Conservation (phyloP, 371 early-diverging fungal species). For the Mucor circinelloides region DNA sequence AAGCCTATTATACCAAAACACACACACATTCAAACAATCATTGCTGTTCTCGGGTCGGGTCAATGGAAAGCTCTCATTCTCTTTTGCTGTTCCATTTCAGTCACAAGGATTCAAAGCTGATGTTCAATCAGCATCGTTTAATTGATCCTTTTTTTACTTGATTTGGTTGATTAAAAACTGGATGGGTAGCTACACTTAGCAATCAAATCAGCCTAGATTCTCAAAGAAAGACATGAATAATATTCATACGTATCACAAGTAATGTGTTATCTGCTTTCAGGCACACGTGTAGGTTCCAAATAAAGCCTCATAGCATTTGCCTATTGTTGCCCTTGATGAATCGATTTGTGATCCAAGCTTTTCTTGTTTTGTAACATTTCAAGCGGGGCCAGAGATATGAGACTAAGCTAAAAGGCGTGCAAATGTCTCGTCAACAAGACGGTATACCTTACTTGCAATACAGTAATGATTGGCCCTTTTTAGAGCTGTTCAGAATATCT, state of each 20-base stretch:
- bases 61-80: not conserved
- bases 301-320: not conserved
- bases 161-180: not conserved
- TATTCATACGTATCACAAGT: not conserved
- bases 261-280: not conserved
- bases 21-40: not conserved
- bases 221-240: not conserved
- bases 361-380: not conserved
- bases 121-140: not conserved
- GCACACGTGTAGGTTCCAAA: not conserved
- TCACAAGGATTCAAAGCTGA: not conserved
- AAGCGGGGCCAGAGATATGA: not conserved
- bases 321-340: not conserved
- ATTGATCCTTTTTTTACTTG: not conserved
- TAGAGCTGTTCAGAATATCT: too few species aligned
- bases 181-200: not conserved
- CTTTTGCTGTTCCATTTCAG: not conserved
- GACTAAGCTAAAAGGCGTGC: not conserved
- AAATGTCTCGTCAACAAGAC: not conserved
- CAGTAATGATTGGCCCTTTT: too few species aligned
- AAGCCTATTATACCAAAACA: not conserved
- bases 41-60: conserved; percentile 1
- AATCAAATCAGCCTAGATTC: not conserved
- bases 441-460: not conserved
- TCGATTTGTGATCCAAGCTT: not conserved